These are phyloP conservation scores for Lentinula raphanica DNA, from an alignment of 768 basidiomycete species.

Conservation along the genomic window DNA sequence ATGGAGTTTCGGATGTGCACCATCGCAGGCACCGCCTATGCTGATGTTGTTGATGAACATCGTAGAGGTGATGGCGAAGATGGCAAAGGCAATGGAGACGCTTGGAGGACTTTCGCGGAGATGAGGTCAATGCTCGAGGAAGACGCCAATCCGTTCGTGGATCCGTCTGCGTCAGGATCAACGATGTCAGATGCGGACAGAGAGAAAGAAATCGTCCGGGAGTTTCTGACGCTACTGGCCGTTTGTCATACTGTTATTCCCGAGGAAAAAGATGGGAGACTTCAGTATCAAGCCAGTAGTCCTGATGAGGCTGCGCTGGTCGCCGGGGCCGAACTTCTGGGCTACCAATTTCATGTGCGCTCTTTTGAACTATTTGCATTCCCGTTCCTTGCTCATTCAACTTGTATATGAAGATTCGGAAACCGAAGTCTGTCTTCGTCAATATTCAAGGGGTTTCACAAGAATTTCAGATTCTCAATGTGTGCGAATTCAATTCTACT, in stretches of 20 bases:
- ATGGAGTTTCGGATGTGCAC: conserved; percentile 95
- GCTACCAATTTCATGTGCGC: conserved; percentile 91
- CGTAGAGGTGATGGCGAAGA: conserved; percentile 58
- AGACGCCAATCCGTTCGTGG: conserved; percentile 55
- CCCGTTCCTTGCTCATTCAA: background rate
- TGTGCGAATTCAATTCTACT: conserved; percentile 98
- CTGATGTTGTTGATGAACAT: conserved; percentile 85
- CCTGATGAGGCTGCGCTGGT: conserved; percentile 98
- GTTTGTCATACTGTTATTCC: conserved; percentile 99
- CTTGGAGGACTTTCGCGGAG: conserved; percentile 79
- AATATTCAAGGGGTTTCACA: conserved; percentile 64
- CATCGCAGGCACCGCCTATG: conserved; percentile 84
- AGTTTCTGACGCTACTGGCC: conserved; percentile 79
- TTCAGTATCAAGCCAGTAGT: conserved; percentile 91
- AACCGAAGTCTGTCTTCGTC: conserved; percentile 93
- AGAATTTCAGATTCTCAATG: conserved; percentile 90
- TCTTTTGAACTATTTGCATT: background rate
- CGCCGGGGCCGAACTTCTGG: conserved; percentile 85
- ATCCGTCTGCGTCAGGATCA: conserved; percentile 32
- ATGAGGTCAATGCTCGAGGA: conserved; percentile 53
- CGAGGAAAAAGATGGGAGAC: conserved; percentile 84
- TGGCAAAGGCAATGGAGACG: conserved; percentile 42
- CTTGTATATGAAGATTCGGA: conserved; percentile 61
- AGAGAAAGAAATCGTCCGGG: conserved; percentile 53
- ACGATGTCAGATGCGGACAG: conserved; percentile 24